These are phyloP conservation scores for Candida arabinofermentans DNA, from an alignment of 805 yeast genomes.

Conservation along the genomic window DNA sequence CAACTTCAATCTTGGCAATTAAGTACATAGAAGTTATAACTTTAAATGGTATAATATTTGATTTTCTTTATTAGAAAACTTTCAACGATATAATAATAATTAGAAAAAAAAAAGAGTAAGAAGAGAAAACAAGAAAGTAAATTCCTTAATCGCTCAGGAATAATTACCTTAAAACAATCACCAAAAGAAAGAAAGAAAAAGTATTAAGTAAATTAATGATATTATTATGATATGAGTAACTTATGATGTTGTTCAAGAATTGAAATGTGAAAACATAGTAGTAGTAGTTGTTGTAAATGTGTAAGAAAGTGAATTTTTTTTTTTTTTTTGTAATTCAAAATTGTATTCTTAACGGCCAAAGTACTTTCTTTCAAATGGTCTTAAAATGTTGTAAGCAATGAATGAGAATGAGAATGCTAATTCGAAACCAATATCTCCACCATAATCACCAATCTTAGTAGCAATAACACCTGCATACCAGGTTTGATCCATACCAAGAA, in stretches of 20 bases:
- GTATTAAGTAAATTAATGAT: not conserved
- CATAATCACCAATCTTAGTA: slow-evolving; percentile 52
- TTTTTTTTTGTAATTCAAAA: too few species aligned
- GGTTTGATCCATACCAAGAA: slow-evolving; percentile 79
- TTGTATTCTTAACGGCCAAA: slow-evolving; percentile 49
- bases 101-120: not conserved
- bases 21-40: too few species aligned
- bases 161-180: not conserved
- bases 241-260: too few species aligned
- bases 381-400: slow-evolving; percentile 49
- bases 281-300: too few species aligned
- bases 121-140: not conserved
- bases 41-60: too few species aligned
- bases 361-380: slow-evolving; percentile 68
- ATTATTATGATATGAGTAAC: too few species aligned
- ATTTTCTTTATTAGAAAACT: too few species aligned
- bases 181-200: not conserved
- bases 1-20: too few species aligned
- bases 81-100: not conserved
- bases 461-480: slow-evolving; percentile 80
- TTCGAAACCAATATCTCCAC: slow-evolving; percentile 89
- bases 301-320: too few species aligned
- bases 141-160: not conserved
- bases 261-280: too few species aligned
- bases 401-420: slow-evolving; percentile 65